These are phyloP conservation scores for Hymenoscyphus linearis DNA, from an alignment of 2,329 filamentous ascomycete genomes.

Conservation along the genomic window DNA sequence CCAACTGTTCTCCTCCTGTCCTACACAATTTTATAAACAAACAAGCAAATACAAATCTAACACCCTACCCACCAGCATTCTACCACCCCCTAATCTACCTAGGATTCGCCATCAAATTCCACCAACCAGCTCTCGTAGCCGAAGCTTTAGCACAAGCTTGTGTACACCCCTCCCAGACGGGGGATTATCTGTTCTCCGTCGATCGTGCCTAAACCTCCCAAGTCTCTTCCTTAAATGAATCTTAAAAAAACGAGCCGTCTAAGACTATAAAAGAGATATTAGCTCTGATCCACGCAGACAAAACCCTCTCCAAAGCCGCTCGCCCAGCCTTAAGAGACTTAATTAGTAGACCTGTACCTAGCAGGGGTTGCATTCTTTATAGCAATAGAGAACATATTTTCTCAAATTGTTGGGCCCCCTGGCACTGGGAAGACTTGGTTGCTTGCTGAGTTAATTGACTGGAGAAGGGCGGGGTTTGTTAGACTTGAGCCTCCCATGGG, in stretches of 20 bases:
- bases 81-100: constrained; percentile 80
- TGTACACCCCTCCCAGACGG: constrained; percentile 57
- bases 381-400: no score
- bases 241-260: constrained; percentile 30
- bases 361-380: no score
- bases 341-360: no score
- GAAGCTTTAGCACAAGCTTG: constrained; percentile 73
- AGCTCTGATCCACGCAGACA: constrained; percentile 50
- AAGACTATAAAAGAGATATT: constrained; percentile 54
- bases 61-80: constrained; percentile 47
- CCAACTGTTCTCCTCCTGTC: no score
- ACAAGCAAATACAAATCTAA: neutral
- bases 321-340: no score
- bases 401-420: no score
- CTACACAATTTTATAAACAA: no score
- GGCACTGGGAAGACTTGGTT: no score
- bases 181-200: constrained; percentile 46
- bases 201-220: constrained; percentile 42
- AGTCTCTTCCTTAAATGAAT: no score
- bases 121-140: constrained; percentile 74
- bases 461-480: no score
- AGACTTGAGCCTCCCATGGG: no score
- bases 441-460: no score
- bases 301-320: constrained; percentile 51
- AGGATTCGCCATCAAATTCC: constrained; percentile 78